Evolutionary conservation across 2,329 filamentous ascomycete species (phyloP), one percentile per base, ranked within the genome.

Genomic region (Aspergillus ibericus): DNA sequence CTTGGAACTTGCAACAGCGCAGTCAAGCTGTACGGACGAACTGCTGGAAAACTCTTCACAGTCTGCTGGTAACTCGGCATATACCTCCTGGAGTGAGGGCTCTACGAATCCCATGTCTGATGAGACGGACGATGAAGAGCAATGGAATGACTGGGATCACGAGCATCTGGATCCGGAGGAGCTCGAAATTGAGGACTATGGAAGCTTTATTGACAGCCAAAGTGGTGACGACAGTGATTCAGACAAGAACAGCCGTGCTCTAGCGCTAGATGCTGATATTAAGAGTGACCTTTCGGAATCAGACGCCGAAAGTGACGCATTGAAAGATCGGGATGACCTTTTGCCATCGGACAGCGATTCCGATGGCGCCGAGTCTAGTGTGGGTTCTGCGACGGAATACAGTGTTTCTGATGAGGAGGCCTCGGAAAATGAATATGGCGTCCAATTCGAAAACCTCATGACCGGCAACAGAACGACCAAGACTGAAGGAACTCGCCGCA

Each of bases 21-120:
- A 6, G 20, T 38, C 50, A 16, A 27, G 27, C 7, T 29, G 15
- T n/a, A 47, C 42, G 22, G 42, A 47, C 15, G 22, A 47, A 47
- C 13, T 53, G 0, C 16, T 53, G 35, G 18, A 53, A 40, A 16
- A 18, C 6, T 53, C 50, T 40, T 42, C 35, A 13, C 34, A 53
- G 4, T 53, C 50, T 9, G 50, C 50, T 4, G 50, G 50, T 4
- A 53, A 53, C 12, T 53, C 50, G 10, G 50, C 50, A 4, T 53
- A 53, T 29, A 53, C 50, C 12, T 38, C 50, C n/a, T 53, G 50
- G 50, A 53, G 50, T 29, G 50, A 53, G 13, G 50, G 50, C 13
- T 53, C 50, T 13, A 53, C 50, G 4, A 20, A 53, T 13, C 16
- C 5, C 22, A 25, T 53, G 8, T 38, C 34, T 25, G 15, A 53